Evolutionary conservation across 257 asterid species (phyloP), one percentile per base, ranked within the genome.

Genomic region (Nicotiana tabacum): DNA sequence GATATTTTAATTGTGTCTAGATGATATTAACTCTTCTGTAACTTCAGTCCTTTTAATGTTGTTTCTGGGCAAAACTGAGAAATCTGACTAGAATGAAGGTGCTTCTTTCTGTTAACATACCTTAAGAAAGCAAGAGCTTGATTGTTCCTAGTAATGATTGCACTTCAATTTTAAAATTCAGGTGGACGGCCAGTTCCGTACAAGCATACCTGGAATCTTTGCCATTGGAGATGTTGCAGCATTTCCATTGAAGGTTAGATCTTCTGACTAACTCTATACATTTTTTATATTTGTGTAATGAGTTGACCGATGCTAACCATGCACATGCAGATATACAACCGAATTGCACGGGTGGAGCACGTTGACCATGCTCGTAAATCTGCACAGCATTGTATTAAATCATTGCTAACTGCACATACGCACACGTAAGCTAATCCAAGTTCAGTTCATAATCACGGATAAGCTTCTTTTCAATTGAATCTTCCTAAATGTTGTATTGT

Each of bases 311-410:
- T 66, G 56, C 74, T 57, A 72, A 57, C 13, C 78, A 61, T 67
- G 84, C 91, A 95, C 80, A 61, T 67, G 84, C 91, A 95, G 99
- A 94, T 95, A 65, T 95, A 95, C 87, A 86, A 92, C 89, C 93
- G 97, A 87, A 89, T 84, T 81, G 84, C 98, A 87, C 89, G 99
- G 78, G 99, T 95, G 74, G 99, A 94, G 88, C 99, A 95, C 62
- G 99, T 95, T 62, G 99, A 95, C 84, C 99, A 95, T 90, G 99
- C 98, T 85, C 97, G 99, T 81, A 90, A 91, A 78, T 95, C 99
- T 83, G 99, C 99, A 29, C 91, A 92, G 78, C 99, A 94, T 86
- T 95, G 99, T 83, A 89, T 94, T 78, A 87, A 92, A 61, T 90
- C 95, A 69, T 89, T 95, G 74, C 84, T 95, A 69, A 92, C 98